Evolutionary conservation across 805 yeast species (phyloP).

Genomic region (Groenewaldozyma salmanticensis): DNA sequence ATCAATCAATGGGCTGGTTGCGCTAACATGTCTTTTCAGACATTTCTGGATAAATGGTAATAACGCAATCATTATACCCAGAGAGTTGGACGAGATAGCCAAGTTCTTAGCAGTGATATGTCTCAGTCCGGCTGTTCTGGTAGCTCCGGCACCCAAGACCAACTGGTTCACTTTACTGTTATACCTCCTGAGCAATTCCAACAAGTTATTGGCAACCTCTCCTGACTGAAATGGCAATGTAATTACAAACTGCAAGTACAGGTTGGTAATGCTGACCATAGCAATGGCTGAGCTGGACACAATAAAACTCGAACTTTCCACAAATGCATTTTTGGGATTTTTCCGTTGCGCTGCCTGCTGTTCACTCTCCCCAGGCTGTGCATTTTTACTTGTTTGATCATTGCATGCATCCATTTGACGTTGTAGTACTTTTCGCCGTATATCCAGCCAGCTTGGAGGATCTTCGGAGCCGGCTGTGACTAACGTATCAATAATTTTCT

Average conservation of each 20-base stretch:
- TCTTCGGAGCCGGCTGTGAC: constrained; percentile 38
- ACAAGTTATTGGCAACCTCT: constrained; percentile 22
- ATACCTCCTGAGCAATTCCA: constrained; percentile 39
- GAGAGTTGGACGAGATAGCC: constrained; percentile 57
- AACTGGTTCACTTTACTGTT: constrained; percentile 50
- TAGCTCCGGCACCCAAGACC: constrained; percentile 67
- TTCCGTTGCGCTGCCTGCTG: neutral
- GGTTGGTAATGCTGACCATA: constrained; percentile 35
- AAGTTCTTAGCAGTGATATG: constrained; percentile 68
- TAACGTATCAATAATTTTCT: constrained; percentile 41
- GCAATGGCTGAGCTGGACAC: constrained; percentile 42
- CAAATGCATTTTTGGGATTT: constrained; percentile 25
- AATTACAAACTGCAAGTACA: constrained; percentile 45
- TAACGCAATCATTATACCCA: constrained; percentile 37
- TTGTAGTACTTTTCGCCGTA: constrained; percentile 12
- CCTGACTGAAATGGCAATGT: constrained; percentile 40
- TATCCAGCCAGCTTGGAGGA: constrained; percentile 40
- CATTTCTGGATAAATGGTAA: constrained; percentile 30
- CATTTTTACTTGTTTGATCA: constrained; percentile 22
- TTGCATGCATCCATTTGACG: constrained; percentile 5
- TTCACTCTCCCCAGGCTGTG: constrained; percentile 27
- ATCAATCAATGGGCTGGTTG: constrained; percentile 9
- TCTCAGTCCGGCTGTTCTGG: constrained; percentile 59
- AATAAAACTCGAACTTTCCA: constrained; percentile 48
- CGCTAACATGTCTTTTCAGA: constrained; percentile 25